A percentile compares a stretch with the other conserved stretches of the same genome.
Conservation (phyloP, 2,329 filamentous ascomycete genomes). For the Celoporthe dispersa region DNA sequence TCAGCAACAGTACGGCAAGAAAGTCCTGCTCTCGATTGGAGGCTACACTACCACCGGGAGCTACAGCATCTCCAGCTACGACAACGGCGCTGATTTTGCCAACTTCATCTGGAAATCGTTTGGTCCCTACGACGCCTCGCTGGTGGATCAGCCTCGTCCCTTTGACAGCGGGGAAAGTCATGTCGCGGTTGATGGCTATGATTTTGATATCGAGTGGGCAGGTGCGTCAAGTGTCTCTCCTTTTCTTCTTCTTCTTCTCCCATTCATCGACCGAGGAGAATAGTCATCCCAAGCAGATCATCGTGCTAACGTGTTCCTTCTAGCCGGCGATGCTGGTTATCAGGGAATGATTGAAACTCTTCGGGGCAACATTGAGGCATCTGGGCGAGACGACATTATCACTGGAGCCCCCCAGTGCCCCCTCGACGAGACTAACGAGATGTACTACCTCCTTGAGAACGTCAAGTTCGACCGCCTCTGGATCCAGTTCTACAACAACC, state of each 20-base stretch:
- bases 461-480: constrained; percentile 48
- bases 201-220: constrained; percentile 52
- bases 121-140: constrained; percentile 39
- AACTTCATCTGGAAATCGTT: constrained; percentile 45
- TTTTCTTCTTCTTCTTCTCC: too few relatives aligned
- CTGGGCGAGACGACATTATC: constrained; percentile 28
- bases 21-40: constrained; percentile 67
- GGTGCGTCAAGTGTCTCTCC: constrained; percentile 29
- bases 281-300: neutral
- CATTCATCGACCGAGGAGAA: too few relatives aligned
- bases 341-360: constrained; percentile 37
- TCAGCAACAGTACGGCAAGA: constrained; percentile 59
- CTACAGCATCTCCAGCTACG: constrained; percentile 40
- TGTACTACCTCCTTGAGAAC: constrained; percentile 47
- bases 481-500: constrained; percentile 55
- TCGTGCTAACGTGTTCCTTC: constrained; percentile 11
- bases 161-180: constrained; percentile 43
- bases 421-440: constrained; percentile 43
- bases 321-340: constrained; percentile 36
- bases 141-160: constrained; percentile 42
- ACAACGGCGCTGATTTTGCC: constrained; percentile 41
- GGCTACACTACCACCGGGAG: constrained; percentile 44
- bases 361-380: constrained; percentile 26
- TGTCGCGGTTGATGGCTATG: constrained; percentile 55
- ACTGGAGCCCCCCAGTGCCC: constrained; percentile 52